Conservation (phyloP, 73 alveolate genomes). For the Paraurostyla sp. region DNA sequence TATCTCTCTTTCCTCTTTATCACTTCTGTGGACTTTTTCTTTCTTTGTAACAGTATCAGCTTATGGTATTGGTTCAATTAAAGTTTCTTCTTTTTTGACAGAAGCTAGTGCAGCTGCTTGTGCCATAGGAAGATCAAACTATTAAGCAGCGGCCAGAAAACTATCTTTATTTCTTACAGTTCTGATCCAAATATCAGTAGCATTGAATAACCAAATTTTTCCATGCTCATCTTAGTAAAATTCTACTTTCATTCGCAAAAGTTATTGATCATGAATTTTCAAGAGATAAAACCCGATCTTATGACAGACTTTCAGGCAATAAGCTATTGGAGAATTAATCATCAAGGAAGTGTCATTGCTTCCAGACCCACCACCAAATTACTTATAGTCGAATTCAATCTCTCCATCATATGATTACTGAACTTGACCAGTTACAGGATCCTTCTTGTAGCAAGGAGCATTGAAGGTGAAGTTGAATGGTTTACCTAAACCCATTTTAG, state of each 20-base stretch:
- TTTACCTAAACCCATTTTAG: slow-evolving; percentile 61
- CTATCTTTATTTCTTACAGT: slow-evolving; percentile 5
- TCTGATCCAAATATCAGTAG: slow-evolving; percentile 41
- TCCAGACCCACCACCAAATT: slow-evolving; percentile 17
- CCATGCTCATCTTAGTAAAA: slow-evolving; percentile 65
- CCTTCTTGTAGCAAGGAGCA: slow-evolving; percentile 38
- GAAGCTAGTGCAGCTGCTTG: not conserved
- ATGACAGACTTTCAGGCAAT: slow-evolving; percentile 53
- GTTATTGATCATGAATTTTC: slow-evolving; percentile 39
- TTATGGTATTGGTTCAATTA: not conserved
- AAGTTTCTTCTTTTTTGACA: not conserved
- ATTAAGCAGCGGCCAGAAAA: not conserved
- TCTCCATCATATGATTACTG: slow-evolving; percentile 36
- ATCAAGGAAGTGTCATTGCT: not conserved
- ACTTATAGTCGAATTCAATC: slow-evolving; percentile 25
- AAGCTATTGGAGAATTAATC: slow-evolving; percentile 15
- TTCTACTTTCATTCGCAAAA: slow-evolving; percentile 54
- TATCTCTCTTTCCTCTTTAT: slow-evolving; percentile 1
- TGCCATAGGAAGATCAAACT: too few species aligned
- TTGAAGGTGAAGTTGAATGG: slow-evolving; percentile 41
- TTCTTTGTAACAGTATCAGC: not conserved
- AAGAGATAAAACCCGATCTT: slow-evolving; percentile 57
- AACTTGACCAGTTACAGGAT: not conserved
- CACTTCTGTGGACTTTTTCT: not conserved
- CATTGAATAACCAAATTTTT: slow-evolving; percentile 59